Base-by-base conservation (phyloP, 2,329 filamentous ascomycete species). In the Nigrograna mackinnonii region DNA sequence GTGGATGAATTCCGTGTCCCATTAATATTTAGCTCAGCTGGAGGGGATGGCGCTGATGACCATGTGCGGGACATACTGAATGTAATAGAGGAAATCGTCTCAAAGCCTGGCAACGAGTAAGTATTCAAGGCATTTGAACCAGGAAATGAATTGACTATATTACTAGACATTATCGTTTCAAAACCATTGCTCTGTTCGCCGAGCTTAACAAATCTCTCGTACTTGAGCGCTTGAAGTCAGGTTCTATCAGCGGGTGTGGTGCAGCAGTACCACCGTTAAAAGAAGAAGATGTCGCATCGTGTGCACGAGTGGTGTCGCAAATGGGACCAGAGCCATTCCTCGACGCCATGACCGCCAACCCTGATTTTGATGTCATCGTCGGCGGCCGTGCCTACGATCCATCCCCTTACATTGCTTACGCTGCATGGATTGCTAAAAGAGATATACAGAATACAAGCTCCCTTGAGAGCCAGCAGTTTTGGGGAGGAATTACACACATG, bases 291-390 rank as follows among this genome's bases (percentile, higher is more conserved):
- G 64, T 79, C 9, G 62, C 71, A 0, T 44, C 52, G 2, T 66
- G 72, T 0, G 45, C 63, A 0, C 49, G 54, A 1, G 64, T 78
- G 4, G 73, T 75, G 1, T 70, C 69, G 0, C 76, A 79, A 41
- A 75, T 77, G 60, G 75, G 75, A 0, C 57, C 68, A 0, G 75
- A 78, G 33, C 72, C 75, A 0, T 75, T 73, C 49, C 32, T 66
- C 20, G 65, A 67, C 5, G 73, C 70, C 4, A 73, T 77, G 69
- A 43, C 56, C 4, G 56, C 60, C 0, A 46, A 69, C 3, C 70
- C 72, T 0, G 69, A 77, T 44, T 73, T 73, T 37, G 61, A 77
- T 37, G 60, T 80, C 37, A 67, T 80, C n/a, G 57, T 79, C 2
- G 76, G 70, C 0, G 78, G 78, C 1, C 45, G 57, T n/a, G 48